These are phyloP conservation scores for Arctium minus DNA, from an alignment of 129 eudicot species.

Conservation along the genomic window DNA sequence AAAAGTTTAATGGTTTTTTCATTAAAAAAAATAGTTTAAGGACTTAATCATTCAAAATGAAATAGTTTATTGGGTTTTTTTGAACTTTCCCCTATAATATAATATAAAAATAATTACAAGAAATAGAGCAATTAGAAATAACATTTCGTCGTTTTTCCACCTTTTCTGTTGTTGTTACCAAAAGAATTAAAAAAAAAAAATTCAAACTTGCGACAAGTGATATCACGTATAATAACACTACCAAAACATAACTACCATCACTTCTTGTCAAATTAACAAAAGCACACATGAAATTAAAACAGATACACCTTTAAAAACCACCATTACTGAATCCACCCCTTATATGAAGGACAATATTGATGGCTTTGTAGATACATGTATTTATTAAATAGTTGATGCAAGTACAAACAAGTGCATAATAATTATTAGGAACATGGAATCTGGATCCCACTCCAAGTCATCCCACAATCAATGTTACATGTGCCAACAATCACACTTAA, in stretches of 20 bases:
- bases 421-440: conserved; percentile 10
- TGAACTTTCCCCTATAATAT: no score
- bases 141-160: no score
- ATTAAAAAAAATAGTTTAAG: no score
- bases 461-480: conserved; percentile 21
- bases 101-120: no score
- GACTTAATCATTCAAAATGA: no score
- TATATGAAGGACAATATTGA: background rate
- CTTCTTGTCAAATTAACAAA: background rate
- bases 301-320: background rate
- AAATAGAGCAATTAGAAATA: background rate
- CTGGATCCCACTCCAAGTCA: conserved; percentile 1
- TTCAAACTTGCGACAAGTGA: background rate
- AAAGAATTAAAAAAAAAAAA: no score
- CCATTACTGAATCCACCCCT: background rate
- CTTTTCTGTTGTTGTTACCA: background rate
- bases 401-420: conserved; percentile 26
- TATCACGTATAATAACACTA: background rate
- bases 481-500: conserved; percentile 4
- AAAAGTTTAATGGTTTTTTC: no score
- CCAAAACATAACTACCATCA: background rate
- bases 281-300: background rate
- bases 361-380: background rate
- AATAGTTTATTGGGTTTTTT: no score
- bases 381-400: background rate